Evolutionary conservation across 495 filamentous ascomycete species (phyloP), one percentile per base, ranked within the genome.

Genomic region (Hypoxylon perforatum): DNA sequence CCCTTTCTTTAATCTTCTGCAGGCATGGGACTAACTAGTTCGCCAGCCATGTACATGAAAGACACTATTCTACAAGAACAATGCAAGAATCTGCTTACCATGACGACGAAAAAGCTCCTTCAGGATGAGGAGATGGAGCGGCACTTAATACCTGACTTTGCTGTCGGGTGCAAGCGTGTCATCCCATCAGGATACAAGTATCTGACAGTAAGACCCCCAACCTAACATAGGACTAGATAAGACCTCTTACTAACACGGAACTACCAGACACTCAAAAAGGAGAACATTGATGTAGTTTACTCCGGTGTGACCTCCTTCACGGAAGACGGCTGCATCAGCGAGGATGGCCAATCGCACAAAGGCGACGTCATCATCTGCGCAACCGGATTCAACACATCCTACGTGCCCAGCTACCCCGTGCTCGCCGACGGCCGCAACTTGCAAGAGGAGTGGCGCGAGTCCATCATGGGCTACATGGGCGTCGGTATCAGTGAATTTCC

Each of bases 151-250:
- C 83, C 82, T 0, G 64, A 76, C 5, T 86, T 73, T 59, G 72
- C 73, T 25, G 74, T 82, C 33, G 81, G 81, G 3, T 86, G 83
- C 57, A 78, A 80, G 38, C 82, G 85, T 4, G 76, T 86, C 3
- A 82, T 81, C 1, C 84, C 85, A 23, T 67, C 63, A 14, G 63
- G 63, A 12, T 67, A 61, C 52, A 61, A 47, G 23, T 67, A 54
- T 11, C 47, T 67, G 0, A 80, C 80, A 0, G 78, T 80, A 1
- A 81, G 79, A 21, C 83, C 83, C 35, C 11, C 1, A 55, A 19
- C 12, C 5, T 22, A n/a, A 4, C 3, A n/a, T 22, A 6, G 2
- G 14, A 17, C 17, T 15, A 8, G 9, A 44, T 35, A 33, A 30
- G 14, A 21, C 0, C 21, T 11, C 21, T 18, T 4, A 38, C 47